Evolutionary conservation across 1,284 basidiomycete genomes (phyloP).

Genomic region (Puccinia triticina): DNA sequence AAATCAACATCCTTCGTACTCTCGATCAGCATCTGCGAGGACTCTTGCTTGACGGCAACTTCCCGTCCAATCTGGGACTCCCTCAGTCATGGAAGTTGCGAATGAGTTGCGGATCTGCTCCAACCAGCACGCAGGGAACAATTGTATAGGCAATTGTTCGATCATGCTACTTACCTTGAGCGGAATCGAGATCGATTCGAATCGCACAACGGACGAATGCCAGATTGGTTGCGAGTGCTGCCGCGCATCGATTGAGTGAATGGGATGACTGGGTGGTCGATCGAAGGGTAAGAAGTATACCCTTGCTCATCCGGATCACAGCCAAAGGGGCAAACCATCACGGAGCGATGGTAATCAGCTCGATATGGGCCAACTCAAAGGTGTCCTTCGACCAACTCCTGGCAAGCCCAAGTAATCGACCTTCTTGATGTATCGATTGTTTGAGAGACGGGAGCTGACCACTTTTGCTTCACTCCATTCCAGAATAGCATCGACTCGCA

Average conservation of each 20-base stretch:
- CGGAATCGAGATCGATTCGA: constrained; percentile 80
- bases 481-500: constrained; percentile 78
- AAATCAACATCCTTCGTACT: too few species aligned
- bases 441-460: not conserved
- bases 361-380: constrained; percentile 72
- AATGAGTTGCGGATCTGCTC: too few species aligned
- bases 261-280: constrained; percentile 78
- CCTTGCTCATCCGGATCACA: constrained; percentile 75
- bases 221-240: constrained; percentile 74
- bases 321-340: constrained; percentile 92
- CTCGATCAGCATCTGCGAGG: too few species aligned
- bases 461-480: not conserved
- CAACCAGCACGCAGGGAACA: constrained; percentile 89
- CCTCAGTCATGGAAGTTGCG: too few species aligned
- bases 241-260: constrained; percentile 70
- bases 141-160: constrained; percentile 95
- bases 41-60: too few species aligned
- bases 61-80: too few species aligned
- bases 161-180: constrained; percentile 87
- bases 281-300: constrained; percentile 70
- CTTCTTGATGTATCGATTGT: not conserved
- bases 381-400: constrained; percentile 69
- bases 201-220: constrained; percentile 77
- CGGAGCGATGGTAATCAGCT: constrained; percentile 96
- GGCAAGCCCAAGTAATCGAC: constrained; percentile 62